Evolutionary conservation across 768 basidiomycete genomes (phyloP), one percentile per base, ranked within the genome.

Genomic region (Hygrophorus russula): DNA sequence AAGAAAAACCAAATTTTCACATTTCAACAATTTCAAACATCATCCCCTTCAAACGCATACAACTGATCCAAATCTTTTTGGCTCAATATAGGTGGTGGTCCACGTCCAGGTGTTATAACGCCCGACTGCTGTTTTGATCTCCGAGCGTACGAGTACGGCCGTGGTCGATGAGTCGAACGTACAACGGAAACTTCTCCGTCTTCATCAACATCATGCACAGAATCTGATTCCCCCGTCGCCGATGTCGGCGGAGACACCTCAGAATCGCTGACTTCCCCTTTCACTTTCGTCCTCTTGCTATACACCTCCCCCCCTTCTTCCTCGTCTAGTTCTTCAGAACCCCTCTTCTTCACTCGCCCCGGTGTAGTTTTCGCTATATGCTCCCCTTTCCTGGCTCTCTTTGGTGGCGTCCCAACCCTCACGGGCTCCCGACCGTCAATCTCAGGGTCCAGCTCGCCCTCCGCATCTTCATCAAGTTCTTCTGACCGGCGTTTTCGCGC

Each of bases 291-390:
- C 41, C 36, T 41, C 45, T 42, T 46, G n/a, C 28, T 42, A 13
- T 12, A n/a, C 34, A 13, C 33, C 28, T 17, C 45, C 9, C 15
- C 39, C 11, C 15, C 37, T 20, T 48, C 49, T 7, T 51, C 50
- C 9, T 43, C 51, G 1, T 70, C 67, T 15, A 74, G 58, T 49
- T 75, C 73, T 48, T 73, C 73, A 27, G 73, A 75, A 29, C 68
- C 66, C 15, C 73, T 65, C 48, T 75, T 75, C 45, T 64, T 59
- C 50, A 64, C 54, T 14, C 65, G 58, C 13, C 51, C 48, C 28
- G 54, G 36, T 34, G 46, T 42, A 50, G 45, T 17, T 39, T 27
- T 34, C 44, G 37, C 43, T 50, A 39, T 45, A 49, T 36, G 31
- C 27, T 45, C 46, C 10, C 39, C 45, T 20, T 29, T 41, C 17